Conservation (phyloP, 345 rosid genomes). For the rapeseed (Brassica napus) region Da-Ae NC_063451.1:32104001-32104500, state of each 20-base stretch:
- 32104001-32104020: constrained; percentile 16
- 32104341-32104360: too few relatives aligned
- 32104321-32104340: neutral
- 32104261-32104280: constrained; percentile 84
- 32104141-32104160: constrained; percentile 80
- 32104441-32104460: constrained; percentile 88
- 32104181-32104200: constrained; percentile 78
- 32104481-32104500: constrained; percentile 60
- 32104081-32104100: constrained; percentile 75
- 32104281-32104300: constrained; percentile 53
- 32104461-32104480: constrained; percentile 70
- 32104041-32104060: constrained; percentile 76
- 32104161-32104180: constrained; percentile 75
- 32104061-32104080: constrained; percentile 81
- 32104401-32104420: too few relatives aligned
- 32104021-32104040: neutral
- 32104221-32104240: constrained; percentile 89
- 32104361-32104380: too few relatives aligned
- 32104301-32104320: constrained; percentile 5
- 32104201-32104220: constrained; percentile 93
- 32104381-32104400: too few relatives aligned
- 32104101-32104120: constrained; percentile 65
- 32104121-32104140: constrained; percentile 87
- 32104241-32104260: constrained; percentile 85
- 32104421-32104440: constrained; percentile 64